A percentile compares a stretch with the other conserved stretches of the same genome.
These are phyloP conservation scores for Salisapilia sapeloensis DNA, from an alignment of 352 stramenopile genomes.

Conservation along the genomic window DNA sequence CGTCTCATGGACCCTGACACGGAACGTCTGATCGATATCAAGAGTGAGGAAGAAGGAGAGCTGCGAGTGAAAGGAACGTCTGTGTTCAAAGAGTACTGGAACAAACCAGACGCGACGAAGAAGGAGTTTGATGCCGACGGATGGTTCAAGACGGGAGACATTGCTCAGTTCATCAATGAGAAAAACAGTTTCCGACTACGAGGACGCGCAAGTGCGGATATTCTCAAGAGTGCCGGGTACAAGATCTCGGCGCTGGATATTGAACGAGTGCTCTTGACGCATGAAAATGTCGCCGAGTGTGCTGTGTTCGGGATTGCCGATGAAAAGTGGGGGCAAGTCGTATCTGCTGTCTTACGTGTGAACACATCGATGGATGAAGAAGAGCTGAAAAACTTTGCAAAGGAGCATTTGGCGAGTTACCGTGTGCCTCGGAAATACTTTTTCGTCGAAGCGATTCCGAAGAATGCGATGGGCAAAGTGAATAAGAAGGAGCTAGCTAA, in stretches of 20 bases:
- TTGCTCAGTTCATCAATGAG: conserved; percentile 58
- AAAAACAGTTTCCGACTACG: conserved; percentile 76
- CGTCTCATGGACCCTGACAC: conserved; percentile 68
- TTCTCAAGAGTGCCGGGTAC: conserved; percentile 85
- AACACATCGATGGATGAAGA: conserved; percentile 3
- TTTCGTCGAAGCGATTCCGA: conserved; percentile 70
- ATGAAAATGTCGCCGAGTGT: conserved; percentile 64
- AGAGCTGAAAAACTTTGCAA: conserved; percentile 26
- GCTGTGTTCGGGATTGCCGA: conserved; percentile 75
- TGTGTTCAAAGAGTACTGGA: conserved; percentile 82
- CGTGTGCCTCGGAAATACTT: conserved; percentile 61
- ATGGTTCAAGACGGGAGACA: conserved; percentile 86
- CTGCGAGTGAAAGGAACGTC: conserved; percentile 72
- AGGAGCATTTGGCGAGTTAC: conserved; percentile 63
- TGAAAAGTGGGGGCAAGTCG: conserved; percentile 71
- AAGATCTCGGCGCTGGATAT: conserved; percentile 87
- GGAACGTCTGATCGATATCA: conserved; percentile 16
- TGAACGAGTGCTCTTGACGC: conserved; percentile 71
- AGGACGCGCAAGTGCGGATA: conserved; percentile 79
- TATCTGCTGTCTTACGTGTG: conserved; percentile 40
- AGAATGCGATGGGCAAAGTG: conserved; percentile 90
- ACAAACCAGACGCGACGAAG: conserved; percentile 58
- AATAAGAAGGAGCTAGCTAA: conserved; percentile 81
- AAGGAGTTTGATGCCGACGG: conserved; percentile 74
- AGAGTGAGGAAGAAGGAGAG: conserved; percentile 42